These are phyloP conservation scores for Sporisorium reilianum DNA, from an alignment of 1,284 basidiomycete species.

Conservation along the genomic window DNA sequence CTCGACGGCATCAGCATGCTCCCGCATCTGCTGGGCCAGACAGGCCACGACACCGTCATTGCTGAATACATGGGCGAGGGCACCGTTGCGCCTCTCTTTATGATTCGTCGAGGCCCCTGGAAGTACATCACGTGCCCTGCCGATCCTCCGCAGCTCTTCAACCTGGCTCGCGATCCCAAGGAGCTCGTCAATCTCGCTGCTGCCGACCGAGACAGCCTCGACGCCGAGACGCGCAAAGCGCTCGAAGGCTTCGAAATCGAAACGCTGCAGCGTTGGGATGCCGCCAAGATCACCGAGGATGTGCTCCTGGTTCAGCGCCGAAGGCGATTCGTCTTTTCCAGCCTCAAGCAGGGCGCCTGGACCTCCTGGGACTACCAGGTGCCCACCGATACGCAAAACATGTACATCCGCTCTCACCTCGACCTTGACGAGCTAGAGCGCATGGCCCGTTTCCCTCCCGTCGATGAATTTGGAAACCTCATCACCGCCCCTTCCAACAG, in stretches of 20 bases:
- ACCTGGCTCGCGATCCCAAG: constrained; percentile 30
- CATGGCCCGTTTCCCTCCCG: constrained; percentile 43
- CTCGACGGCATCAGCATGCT: constrained; percentile 41
- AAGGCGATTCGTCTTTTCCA: constrained; percentile 35
- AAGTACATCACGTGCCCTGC: constrained; percentile 40
- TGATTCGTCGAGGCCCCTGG: constrained; percentile 45
- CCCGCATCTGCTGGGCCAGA: constrained; percentile 28
- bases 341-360: constrained; percentile 42
- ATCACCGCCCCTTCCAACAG: background rate
- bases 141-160: constrained; percentile 42
- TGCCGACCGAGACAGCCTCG: constrained; percentile 21
- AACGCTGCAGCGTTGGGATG: constrained; percentile 32
- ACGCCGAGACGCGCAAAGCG: constrained; percentile 21
- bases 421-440: constrained; percentile 46
- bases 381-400: constrained; percentile 35
- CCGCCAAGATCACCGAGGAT: constrained; percentile 39
- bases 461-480: constrained; percentile 30
- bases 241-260: constrained; percentile 30
- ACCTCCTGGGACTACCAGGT: constrained; percentile 48
- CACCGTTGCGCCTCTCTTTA: constrained; percentile 35
- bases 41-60: constrained; percentile 37
- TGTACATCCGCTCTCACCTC: constrained; percentile 44
- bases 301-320: constrained; percentile 39
- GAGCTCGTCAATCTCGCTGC: constrained; percentile 42
- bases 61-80: constrained; percentile 48